These are phyloP conservation scores for Ustilago bromivora DNA, from an alignment of 1,284 basidiomycete genomes.

Conservation along the genomic window DNA sequence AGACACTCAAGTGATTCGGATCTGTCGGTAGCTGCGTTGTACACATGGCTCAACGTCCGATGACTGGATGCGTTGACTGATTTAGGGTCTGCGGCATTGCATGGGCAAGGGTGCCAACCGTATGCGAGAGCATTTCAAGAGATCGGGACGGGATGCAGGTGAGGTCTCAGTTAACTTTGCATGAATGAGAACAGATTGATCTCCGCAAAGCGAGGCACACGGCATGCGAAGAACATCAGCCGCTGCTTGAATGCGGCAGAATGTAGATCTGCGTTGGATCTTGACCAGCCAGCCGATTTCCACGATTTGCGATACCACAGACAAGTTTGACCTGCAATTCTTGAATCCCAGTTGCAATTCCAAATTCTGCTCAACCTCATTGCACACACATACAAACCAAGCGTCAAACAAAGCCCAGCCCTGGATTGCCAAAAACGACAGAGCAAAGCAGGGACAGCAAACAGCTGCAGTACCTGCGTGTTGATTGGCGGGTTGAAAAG, in stretches of 20 bases:
- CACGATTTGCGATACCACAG: too few relatives aligned
- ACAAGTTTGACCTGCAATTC: neutral
- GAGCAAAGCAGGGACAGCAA: neutral
- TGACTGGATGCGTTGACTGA: too few relatives aligned
- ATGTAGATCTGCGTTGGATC: neutral
- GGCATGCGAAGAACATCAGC: too few relatives aligned
- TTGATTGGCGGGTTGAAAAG: neutral
- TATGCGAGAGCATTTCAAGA: neutral
- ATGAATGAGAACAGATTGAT: neutral
- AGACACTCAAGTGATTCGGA: too few relatives aligned
- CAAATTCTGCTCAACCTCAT: neutral
- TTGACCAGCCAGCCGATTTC: neutral
- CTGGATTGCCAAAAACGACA: neutral
- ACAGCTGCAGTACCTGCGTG: slow-evolving; percentile 3
- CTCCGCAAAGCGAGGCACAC: neutral
- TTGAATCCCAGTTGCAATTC: neutral
- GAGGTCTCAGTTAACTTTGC: neutral
- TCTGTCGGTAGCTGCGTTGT: too few relatives aligned
- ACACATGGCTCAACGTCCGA: too few relatives aligned
- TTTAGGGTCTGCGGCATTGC: too few relatives aligned
- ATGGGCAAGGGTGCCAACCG: neutral
- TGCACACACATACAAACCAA: neutral
- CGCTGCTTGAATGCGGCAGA: too few relatives aligned
- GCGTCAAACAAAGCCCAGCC: neutral
- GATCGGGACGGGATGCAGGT: slow-evolving; percentile 2